These are phyloP conservation scores for Sclerotinia minor DNA, from an alignment of 2,329 filamentous ascomycete species.

Conservation along the genomic window DNA sequence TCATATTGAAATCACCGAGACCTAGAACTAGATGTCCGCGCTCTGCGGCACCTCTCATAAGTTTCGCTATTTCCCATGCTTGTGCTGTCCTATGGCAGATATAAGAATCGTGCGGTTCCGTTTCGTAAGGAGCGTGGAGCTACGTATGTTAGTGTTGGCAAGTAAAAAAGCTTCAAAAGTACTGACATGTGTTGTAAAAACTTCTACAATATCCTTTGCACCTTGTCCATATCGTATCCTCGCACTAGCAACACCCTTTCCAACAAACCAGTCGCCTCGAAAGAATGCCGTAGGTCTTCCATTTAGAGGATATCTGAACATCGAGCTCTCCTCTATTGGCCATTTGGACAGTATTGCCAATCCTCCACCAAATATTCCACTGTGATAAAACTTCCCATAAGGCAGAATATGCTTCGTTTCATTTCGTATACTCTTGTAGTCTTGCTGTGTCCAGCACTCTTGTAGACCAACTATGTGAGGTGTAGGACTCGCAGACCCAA, in stretches of 20 bases:
- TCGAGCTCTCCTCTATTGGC: slow-evolving; percentile 87
- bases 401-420: slow-evolving; percentile 75
- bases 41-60: slow-evolving; percentile 78
- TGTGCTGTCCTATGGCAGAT: slow-evolving; percentile 87
- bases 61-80: slow-evolving; percentile 90
- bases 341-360: slow-evolving; percentile 86
- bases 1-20: slow-evolving; percentile 94
- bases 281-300: slow-evolving; percentile 92
- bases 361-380: slow-evolving; percentile 85
- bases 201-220: slow-evolving; percentile 70
- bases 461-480: slow-evolving; percentile 91
- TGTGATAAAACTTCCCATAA: slow-evolving; percentile 89
- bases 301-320: slow-evolving; percentile 87
- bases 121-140: slow-evolving; percentile 84
- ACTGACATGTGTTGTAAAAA: slow-evolving; percentile 86
- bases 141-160: slow-evolving; percentile 46
- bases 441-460: slow-evolving; percentile 87
- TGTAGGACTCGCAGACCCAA: slow-evolving; percentile 65
- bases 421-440: slow-evolving; percentile 76
- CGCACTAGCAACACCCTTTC: slow-evolving; percentile 88
- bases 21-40: slow-evolving; percentile 81
- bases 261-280: slow-evolving; percentile 93
- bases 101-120: slow-evolving; percentile 78
- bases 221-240: slow-evolving; percentile 69
- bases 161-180: background rate